A percentile compares a stretch with the other conserved stretches of the same genome.
Evolutionary conservation across 345 rosid genomes (phyloP).

Genomic region (Eucalyptus albens): DNA sequence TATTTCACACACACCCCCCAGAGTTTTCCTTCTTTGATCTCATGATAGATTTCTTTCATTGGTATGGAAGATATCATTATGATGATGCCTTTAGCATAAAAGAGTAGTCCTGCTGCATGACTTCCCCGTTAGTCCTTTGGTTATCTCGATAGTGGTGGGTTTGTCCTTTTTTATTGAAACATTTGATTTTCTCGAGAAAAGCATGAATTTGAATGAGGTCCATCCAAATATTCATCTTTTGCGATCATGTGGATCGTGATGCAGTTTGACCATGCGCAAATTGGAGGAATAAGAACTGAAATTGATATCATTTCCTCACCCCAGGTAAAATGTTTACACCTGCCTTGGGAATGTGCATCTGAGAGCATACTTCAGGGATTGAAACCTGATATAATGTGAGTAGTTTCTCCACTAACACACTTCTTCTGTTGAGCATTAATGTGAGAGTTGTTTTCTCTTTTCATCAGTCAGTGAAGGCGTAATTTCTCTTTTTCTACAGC

Average conservation of each 20-base stretch:
- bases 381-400: too few species aligned
- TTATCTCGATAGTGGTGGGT: neutral
- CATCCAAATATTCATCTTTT: neutral
- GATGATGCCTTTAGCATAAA: neutral
- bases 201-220: neutral
- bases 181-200: neutral
- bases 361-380: too few species aligned
- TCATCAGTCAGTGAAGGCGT: neutral
- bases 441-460: too few species aligned
- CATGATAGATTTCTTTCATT: neutral
- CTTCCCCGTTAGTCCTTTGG: neutral
- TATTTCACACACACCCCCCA: neutral
- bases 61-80: neutral
- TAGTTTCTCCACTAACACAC: too few species aligned
- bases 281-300: neutral
- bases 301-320: neutral
- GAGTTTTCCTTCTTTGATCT: neutral
- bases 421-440: too few species aligned
- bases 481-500: slow-evolving; percentile 12
- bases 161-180: neutral
- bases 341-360: too few species aligned
- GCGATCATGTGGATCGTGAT: neutral
- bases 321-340: neutral
- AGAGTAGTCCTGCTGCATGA: neutral
- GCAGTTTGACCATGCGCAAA: neutral